These are phyloP conservation scores for Pterocarpus santalinus DNA, from an alignment of 306 rosid genomes.

Conservation along the genomic window DNA sequence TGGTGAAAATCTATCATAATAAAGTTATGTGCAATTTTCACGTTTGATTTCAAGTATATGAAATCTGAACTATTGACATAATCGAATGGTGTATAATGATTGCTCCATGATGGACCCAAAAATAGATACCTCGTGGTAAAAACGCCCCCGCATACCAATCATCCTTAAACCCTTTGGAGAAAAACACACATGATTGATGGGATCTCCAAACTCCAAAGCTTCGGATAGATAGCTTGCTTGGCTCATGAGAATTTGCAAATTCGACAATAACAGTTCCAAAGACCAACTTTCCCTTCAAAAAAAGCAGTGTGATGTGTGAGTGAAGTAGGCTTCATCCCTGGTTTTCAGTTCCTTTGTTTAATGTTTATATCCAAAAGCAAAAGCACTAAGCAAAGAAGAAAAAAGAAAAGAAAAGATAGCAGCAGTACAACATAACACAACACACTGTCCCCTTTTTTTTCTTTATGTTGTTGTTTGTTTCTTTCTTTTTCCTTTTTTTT, in stretches of 20 bases:
- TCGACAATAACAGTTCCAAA: neutral
- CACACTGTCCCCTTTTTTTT: constrained; percentile 27
- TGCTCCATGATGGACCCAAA: neutral
- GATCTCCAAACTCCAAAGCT: neutral
- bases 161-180: neutral
- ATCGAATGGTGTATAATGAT: too few relatives aligned
- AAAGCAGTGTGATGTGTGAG: constrained; percentile 26
- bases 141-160: neutral
- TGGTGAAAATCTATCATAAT: too few relatives aligned
- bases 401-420: neutral
- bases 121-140: neutral
- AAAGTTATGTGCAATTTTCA: too few relatives aligned
- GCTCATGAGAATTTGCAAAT: neutral
- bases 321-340: neutral
- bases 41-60: too few relatives aligned
- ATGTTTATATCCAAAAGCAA: constrained; percentile 27
- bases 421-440: neutral
- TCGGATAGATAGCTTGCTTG: neutral
- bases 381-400: constrained; percentile 36
- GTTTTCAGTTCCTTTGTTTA: constrained; percentile 36
- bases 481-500: constrained; percentile 61
- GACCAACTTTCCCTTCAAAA: neutral
- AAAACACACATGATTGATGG: neutral
- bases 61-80: too few relatives aligned
- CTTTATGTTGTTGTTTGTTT: neutral